phyloP scores from a whole-genome alignment of 75 land plant genomes.

The Sequoiadendron giganteum region DNA sequence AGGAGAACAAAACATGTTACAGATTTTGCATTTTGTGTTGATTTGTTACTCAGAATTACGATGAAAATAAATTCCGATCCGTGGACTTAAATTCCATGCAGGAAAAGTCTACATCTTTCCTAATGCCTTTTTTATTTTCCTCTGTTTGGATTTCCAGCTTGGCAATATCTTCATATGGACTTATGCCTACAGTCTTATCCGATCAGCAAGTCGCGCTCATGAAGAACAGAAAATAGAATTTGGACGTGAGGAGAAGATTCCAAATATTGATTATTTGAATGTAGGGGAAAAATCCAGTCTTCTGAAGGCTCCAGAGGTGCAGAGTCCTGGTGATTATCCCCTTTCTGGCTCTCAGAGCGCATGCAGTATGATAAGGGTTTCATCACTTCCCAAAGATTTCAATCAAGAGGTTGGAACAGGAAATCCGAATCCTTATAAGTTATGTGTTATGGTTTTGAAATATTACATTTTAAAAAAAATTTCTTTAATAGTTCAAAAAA shows the following conservation, averaged over 20 bases:
- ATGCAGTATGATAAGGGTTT: not conserved
- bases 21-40: not conserved
- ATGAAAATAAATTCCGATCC: not conserved
- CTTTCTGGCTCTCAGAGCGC: not conserved
- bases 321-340: not conserved
- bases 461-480: not conserved
- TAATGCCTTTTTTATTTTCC: not conserved
- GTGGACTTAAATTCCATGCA: not conserved
- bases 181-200: slow-evolving; percentile 35
- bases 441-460: not conserved
- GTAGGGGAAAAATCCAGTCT: not conserved
- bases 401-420: not conserved
- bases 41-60: not conserved
- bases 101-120: not conserved
- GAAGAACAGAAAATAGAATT: not conserved
- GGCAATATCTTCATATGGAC: slow-evolving; percentile 82
- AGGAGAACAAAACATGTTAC: not conserved
- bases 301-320: not conserved
- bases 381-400: not conserved
- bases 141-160: slow-evolving; percentile 41
- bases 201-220: not conserved
- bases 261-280: slow-evolving; percentile 8
- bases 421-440: not conserved
- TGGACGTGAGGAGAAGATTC: not conserved
- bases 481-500: not conserved